Evolutionary conservation across 2,329 filamentous ascomycete genomes (phyloP).

Genomic region (Sphaceloma murrayae): DNA sequence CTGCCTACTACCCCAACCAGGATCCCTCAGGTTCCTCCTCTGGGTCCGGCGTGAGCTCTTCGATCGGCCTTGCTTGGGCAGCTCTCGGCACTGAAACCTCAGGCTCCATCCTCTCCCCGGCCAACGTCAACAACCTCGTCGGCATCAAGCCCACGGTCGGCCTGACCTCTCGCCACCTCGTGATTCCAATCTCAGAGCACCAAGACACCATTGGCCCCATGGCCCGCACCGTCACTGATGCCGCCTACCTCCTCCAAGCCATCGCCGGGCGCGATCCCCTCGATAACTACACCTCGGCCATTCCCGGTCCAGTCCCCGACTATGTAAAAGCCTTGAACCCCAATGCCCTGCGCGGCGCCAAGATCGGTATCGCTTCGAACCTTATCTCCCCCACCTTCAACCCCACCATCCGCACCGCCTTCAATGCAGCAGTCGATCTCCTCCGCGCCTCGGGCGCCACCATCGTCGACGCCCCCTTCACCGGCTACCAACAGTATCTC

Average conservation of each 20-base stretch:
- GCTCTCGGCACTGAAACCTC: slow-evolving; percentile 55
- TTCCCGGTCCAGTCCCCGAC: slow-evolving; percentile 49
- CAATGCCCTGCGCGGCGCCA: slow-evolving; percentile 45
- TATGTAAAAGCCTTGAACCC: slow-evolving; percentile 51
- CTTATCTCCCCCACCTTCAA: slow-evolving; percentile 32
- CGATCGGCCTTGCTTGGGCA: slow-evolving; percentile 50
- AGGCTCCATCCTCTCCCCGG: slow-evolving; percentile 54
- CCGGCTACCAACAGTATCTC: slow-evolving; percentile 39
- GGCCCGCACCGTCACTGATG: slow-evolving; percentile 50
- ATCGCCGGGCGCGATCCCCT: slow-evolving; percentile 47
- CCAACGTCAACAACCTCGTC: slow-evolving; percentile 49
- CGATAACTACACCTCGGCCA: slow-evolving; percentile 51
- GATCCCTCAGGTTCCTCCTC: slow-evolving; percentile 54
- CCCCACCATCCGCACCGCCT: slow-evolving; percentile 42
- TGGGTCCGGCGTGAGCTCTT: slow-evolving; percentile 52
- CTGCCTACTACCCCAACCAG: slow-evolving; percentile 51
- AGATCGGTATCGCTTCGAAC: slow-evolving; percentile 57
- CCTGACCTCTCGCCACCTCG: slow-evolving; percentile 51
- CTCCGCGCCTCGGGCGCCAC: slow-evolving; percentile 49
- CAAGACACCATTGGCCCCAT: slow-evolving; percentile 51
- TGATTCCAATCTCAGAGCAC: slow-evolving; percentile 54
- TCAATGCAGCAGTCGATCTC: slow-evolving; percentile 45
- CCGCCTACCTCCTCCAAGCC: slow-evolving; percentile 47
- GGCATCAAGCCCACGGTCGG: slow-evolving; percentile 61
- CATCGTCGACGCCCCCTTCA: slow-evolving; percentile 53